A percentile compares a stretch with the other conserved stretches of the same genome.
Conservation (phyloP, 495 filamentous ascomycete genomes). For the Massariosphaeria phaeospora region DNA sequence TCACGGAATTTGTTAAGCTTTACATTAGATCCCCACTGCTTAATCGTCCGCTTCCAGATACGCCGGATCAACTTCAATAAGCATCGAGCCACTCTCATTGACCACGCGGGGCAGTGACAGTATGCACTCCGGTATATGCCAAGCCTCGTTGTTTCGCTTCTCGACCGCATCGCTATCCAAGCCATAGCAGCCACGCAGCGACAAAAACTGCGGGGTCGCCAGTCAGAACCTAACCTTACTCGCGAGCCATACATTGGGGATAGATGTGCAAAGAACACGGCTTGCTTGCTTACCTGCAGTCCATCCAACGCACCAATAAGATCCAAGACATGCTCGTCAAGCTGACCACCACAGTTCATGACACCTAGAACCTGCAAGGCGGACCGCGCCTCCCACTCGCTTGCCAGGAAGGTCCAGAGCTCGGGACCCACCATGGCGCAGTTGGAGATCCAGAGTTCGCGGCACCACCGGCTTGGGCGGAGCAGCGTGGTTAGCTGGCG, state of each 20-base stretch:
- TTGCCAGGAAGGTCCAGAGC: constrained; percentile 30
- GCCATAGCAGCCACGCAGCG: constrained; percentile 11
- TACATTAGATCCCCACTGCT: neutral
- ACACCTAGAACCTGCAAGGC: constrained; percentile 21
- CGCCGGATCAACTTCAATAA: constrained; percentile 25
- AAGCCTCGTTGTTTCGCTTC: constrained; percentile 3
- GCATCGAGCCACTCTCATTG: neutral
- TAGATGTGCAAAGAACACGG: no score
- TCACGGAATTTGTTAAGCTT: no score
- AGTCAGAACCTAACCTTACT: no score
- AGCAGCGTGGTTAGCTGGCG: constrained; percentile 15
- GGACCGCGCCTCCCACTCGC: constrained; percentile 16
- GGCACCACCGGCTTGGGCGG: constrained; percentile 6
- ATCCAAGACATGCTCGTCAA: constrained; percentile 25
- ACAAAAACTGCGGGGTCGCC: constrained; percentile 15
- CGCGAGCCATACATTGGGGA: no score
- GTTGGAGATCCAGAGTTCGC: constrained; percentile 31
- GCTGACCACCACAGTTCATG: constrained; percentile 15
- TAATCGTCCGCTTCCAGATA: constrained; percentile 9
- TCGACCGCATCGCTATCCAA: constrained; percentile 3
- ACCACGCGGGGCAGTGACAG: neutral
- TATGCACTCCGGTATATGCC: constrained; percentile 11
- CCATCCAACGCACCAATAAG: constrained; percentile 19
- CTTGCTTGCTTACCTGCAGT: constrained; percentile 33
- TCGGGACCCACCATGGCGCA: constrained; percentile 19